These are phyloP conservation scores for Pyronema omphalodes DNA, from an alignment of 495 filamentous ascomycete genomes.

Conservation along the genomic window DNA sequence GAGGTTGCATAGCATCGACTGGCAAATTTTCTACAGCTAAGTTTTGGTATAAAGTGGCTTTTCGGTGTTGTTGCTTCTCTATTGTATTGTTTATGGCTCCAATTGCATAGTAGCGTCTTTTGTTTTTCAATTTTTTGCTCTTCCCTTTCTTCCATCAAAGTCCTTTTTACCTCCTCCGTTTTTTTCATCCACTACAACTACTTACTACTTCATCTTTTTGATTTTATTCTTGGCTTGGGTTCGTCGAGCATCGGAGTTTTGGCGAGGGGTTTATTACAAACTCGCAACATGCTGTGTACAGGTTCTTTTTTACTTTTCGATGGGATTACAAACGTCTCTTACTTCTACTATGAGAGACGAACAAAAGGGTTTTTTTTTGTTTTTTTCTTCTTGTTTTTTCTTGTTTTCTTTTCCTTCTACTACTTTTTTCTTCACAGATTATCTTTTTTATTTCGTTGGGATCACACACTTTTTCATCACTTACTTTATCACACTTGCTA, in stretches of 20 bases:
- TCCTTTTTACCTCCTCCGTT: neutral
- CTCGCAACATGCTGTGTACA: constrained; percentile 25
- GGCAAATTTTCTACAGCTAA: neutral
- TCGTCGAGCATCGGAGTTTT: constrained; percentile 24
- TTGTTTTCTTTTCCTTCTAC: constrained; percentile 10
- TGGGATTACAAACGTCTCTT: constrained; percentile 2
- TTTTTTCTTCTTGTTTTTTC: constrained; percentile 4
- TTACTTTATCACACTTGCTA: constrained; percentile 2
- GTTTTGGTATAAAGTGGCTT: neutral
- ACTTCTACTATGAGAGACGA: constrained; percentile 19
- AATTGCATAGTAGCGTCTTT: constrained; percentile 7
- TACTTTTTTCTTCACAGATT: neutral
- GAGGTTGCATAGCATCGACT: neutral
- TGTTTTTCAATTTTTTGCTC: constrained; percentile 15
- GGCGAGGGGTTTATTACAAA: constrained; percentile 20
- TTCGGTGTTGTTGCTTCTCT: neutral
- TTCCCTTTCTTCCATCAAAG: neutral
- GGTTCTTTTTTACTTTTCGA: constrained; percentile 15
- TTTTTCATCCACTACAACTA: constrained; percentile 6
- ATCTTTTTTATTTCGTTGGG: constrained; percentile 1
- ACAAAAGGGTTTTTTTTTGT: constrained; percentile 20
- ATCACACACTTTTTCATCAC: constrained; percentile 1
- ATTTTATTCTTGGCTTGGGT: constrained; percentile 23
- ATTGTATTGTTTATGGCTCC: constrained; percentile 3
- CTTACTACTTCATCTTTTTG: constrained; percentile 19